Percentiles rank a stretch among this genome's conserved stretches.
phyloP scores from a whole-genome alignment of 768 basidiomycete genomes.

The Agrocybe pediades region DNA sequence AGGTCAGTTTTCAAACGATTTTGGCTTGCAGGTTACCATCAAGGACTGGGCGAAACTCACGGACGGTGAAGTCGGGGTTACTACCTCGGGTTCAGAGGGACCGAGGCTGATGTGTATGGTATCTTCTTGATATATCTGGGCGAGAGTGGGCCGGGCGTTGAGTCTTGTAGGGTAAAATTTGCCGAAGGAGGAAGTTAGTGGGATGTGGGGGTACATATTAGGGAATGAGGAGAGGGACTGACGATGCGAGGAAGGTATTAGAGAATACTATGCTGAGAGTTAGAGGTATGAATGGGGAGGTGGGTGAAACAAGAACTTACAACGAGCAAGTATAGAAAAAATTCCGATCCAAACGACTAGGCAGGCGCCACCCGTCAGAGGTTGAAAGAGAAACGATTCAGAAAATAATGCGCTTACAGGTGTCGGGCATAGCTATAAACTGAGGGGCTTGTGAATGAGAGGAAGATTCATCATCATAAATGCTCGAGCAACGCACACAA shows the following conservation, averaged over 20 bases:
- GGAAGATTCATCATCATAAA: background rate
- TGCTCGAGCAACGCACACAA: background rate
- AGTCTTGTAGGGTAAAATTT: slow-evolving; percentile 9
- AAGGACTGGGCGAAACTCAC: background rate
- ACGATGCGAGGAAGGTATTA: slow-evolving; percentile 4
- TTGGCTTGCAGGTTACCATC: background rate
- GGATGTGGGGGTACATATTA: background rate
- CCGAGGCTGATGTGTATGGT: background rate
- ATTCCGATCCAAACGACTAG: slow-evolving; percentile 21
- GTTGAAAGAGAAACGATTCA: background rate
- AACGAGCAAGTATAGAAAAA: slow-evolving; percentile 15
- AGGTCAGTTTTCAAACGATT: background rate
- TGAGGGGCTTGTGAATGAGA: background rate
- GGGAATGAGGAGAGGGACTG: background rate
- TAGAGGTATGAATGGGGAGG: background rate
- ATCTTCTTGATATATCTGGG: slow-evolving; percentile 8
- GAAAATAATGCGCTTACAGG: background rate
- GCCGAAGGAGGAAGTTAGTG: slow-evolving; percentile 7
- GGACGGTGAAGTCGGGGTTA: background rate
- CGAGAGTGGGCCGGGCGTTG: slow-evolving; percentile 14
- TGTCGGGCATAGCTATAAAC: background rate
- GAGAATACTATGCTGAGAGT: background rate
- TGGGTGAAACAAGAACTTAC: slow-evolving; percentile 9
- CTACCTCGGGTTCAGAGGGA: background rate
- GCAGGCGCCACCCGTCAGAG: background rate